These are phyloP conservation scores for Epichloe hybrida DNA, from an alignment of 2,329 filamentous ascomycete genomes.

Conservation along the genomic window DNA sequence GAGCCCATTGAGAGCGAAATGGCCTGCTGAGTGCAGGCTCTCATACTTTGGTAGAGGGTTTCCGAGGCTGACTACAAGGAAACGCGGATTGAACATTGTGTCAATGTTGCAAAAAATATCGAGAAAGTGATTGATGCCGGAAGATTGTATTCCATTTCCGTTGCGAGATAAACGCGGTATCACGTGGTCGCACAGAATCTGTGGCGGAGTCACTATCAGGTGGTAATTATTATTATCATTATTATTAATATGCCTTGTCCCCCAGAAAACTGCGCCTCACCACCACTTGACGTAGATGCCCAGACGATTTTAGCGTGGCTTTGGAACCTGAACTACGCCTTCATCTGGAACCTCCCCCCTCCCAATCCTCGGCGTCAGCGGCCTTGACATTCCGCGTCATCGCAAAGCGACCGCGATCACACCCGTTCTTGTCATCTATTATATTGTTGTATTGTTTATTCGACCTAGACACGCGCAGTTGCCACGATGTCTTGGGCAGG, in stretches of 20 bases:
- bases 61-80: constrained; percentile 77
- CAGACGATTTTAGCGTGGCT: constrained; percentile 20
- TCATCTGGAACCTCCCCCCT: background rate
- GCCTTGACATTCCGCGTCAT: background rate
- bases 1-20: constrained; percentile 56
- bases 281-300: constrained; percentile 12
- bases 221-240: too few species aligned
- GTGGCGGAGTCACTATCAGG: constrained; percentile 6
- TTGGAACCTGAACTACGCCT: constrained; percentile 11
- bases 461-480: constrained; percentile 7
- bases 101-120: background rate
- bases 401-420: background rate
- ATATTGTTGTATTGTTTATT: background rate
- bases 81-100: constrained; percentile 30
- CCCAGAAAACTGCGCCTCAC: constrained; percentile 5
- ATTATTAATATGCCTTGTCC: background rate
- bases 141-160: background rate
- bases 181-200: constrained; percentile 14
- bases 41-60: constrained; percentile 65
- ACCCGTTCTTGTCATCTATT: background rate
- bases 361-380: background rate
- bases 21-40: constrained; percentile 79
- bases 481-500: constrained; percentile 58
- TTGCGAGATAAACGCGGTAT: constrained; percentile 10
- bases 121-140: background rate